phyloP scores from a whole-genome alignment of 2,329 filamentous ascomycete species.

The Xylariomycetidae sp. region DNA sequence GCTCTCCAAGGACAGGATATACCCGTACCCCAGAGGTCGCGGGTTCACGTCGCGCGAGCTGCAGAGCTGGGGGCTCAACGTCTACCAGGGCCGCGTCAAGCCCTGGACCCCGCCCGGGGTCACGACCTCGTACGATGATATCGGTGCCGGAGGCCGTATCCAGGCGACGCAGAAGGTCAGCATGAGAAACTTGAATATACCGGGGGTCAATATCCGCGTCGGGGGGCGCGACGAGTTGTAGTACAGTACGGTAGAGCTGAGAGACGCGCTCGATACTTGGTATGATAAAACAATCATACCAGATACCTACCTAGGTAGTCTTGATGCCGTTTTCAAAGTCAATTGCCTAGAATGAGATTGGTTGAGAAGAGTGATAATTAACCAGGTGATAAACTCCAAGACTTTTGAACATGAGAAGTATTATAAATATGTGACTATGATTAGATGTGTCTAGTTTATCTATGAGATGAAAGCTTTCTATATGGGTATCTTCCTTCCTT shows the following conservation, averaged over 20 bases:
- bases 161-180: constrained; percentile 19
- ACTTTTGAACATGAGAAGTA: no score
- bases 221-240: constrained; percentile 22
- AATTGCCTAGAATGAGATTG: no score
- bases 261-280: not conserved
- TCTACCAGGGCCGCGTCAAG: constrained; percentile 31
- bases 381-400: no score
- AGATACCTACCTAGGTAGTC: no score
- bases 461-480: no score
- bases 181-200: constrained; percentile 15
- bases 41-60: constrained; percentile 23
- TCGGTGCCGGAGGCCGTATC: constrained; percentile 14
- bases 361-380: no score
- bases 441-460: no score
- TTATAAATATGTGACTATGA: no score
- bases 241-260: not conserved
- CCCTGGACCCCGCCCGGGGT: constrained; percentile 29
- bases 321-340: no score
- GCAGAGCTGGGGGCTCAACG: constrained; percentile 32
- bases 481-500: no score
- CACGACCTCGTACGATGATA: constrained; percentile 15
- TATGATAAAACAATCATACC: no score
- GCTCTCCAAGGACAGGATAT: constrained; percentile 30
- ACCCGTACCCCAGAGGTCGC: constrained; percentile 29
- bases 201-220: constrained; percentile 21